These are phyloP conservation scores for Nicotiana attenuata DNA, from an alignment of 257 asterid genomes.

Conservation along the genomic window DNA sequence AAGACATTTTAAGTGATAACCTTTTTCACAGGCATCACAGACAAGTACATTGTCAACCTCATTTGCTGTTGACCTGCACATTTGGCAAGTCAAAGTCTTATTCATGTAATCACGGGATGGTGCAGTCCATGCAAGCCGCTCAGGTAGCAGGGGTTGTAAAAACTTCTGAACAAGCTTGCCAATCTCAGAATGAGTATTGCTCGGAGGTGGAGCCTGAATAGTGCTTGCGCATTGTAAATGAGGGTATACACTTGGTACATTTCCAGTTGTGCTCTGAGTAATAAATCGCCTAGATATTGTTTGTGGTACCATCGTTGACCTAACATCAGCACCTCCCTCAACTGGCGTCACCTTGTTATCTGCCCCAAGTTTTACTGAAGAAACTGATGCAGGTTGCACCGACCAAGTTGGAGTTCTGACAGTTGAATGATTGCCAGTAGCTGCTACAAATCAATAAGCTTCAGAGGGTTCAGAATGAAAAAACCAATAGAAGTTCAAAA, in stretches of 20 bases:
- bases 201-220: slow-evolving; percentile 35
- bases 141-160: slow-evolving; percentile 47
- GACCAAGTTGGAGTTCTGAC: slow-evolving; percentile 70
- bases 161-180: slow-evolving; percentile 73
- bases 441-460: slow-evolving; percentile 27
- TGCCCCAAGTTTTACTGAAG: slow-evolving; percentile 41
- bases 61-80: slow-evolving; percentile 47
- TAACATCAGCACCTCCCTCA: slow-evolving; percentile 54
- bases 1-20: slow-evolving; percentile 91
- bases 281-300: slow-evolving; percentile 38
- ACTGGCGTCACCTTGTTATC: slow-evolving; percentile 45
- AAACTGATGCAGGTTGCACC: slow-evolving; percentile 52
- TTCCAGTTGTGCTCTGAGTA: slow-evolving; percentile 46
- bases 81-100: slow-evolving; percentile 69
- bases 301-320: slow-evolving; percentile 46
- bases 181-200: slow-evolving; percentile 68
- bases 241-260: slow-evolving; percentile 23
- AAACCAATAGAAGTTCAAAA: slow-evolving; percentile 6
- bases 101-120: slow-evolving; percentile 94
- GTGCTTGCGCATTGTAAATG: slow-evolving; percentile 42
- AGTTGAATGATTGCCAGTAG: slow-evolving; percentile 40
- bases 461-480: slow-evolving; percentile 26
- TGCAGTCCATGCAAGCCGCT: slow-evolving; percentile 67
- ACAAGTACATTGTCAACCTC: slow-evolving; percentile 73
- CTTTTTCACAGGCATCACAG: slow-evolving; percentile 97